A percentile compares a stretch with the other conserved stretches of the same genome.
These are phyloP conservation scores for Raddia distichophylla DNA, from an alignment of 176 grass and related monocot genomes.

Conservation along the genomic window DNA sequence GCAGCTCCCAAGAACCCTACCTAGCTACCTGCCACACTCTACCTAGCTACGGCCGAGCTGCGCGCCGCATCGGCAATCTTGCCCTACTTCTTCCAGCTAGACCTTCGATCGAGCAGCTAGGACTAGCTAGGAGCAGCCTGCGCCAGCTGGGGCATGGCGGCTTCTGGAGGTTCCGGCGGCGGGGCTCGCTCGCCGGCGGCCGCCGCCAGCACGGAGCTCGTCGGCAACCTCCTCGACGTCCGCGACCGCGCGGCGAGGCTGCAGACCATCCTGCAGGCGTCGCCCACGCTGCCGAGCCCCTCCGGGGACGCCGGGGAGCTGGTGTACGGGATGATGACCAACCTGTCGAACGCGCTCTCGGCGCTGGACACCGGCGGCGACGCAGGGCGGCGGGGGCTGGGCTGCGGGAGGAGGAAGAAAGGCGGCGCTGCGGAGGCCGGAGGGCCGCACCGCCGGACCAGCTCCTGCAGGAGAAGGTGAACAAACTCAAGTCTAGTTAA, in stretches of 20 bases:
- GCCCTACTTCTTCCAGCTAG: background rate
- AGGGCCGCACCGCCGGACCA: slow-evolving; percentile 38
- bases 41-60: background rate
- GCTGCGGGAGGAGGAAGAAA: slow-evolving; percentile 22
- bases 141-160: slow-evolving; percentile 7
- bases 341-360: slow-evolving; percentile 40
- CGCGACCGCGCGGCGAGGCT: slow-evolving; percentile 29
- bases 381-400: background rate
- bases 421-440: background rate
- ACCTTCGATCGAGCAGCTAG: background rate
- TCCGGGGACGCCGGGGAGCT: slow-evolving; percentile 6
- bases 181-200: background rate
- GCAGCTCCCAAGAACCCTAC: slow-evolving; percentile 1
- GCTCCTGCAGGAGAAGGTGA: slow-evolving; percentile 57
- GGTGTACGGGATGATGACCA: slow-evolving; percentile 46
- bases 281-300: background rate
- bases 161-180: background rate
- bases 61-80: background rate
- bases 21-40: background rate
- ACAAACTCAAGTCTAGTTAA: background rate
- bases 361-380: slow-evolving; percentile 7
- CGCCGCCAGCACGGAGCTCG: background rate
- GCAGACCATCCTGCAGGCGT: slow-evolving; percentile 37
- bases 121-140: no score
- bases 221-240: slow-evolving; percentile 30